Evolutionary conservation across 805 yeast species (phyloP).

Genomic region (Candida qinlingensis): DNA sequence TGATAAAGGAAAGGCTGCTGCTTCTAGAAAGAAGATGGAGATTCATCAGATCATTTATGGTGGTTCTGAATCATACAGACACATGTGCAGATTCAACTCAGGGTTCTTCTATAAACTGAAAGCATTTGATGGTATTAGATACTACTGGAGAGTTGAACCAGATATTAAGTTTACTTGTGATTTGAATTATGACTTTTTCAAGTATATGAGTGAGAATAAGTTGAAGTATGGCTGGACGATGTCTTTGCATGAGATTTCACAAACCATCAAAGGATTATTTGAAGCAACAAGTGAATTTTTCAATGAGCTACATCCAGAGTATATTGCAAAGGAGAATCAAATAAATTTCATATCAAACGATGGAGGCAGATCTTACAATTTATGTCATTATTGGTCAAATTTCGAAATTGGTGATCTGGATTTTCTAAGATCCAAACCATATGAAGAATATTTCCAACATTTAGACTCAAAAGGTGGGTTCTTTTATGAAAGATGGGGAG

Average conservation of each 20-base stretch:
- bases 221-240: slow-evolving; percentile 77
- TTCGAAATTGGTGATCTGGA: slow-evolving; percentile 72
- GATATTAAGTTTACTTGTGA: slow-evolving; percentile 78
- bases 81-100: slow-evolving; percentile 89
- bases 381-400: slow-evolving; percentile 82
- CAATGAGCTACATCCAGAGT: slow-evolving; percentile 37
- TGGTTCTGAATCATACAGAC: slow-evolving; percentile 65
- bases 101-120: slow-evolving; percentile 86
- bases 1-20: slow-evolving; percentile 61
- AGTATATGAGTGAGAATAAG: slow-evolving; percentile 72
- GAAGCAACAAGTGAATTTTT: slow-evolving; percentile 59
- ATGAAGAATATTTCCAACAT: slow-evolving; percentile 53
- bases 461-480: slow-evolving; percentile 72
- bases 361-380: slow-evolving; percentile 57
- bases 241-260: slow-evolving; percentile 66
- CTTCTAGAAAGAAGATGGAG: slow-evolving; percentile 90
- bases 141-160: slow-evolving; percentile 96
- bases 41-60: slow-evolving; percentile 51
- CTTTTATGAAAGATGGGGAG: slow-evolving; percentile 90
- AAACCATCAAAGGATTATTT: slow-evolving; percentile 77
- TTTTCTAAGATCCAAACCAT: slow-evolving; percentile 55
- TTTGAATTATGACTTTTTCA: slow-evolving; percentile 73
- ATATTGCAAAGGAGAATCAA: slow-evolving; percentile 46
- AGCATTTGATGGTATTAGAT: slow-evolving; percentile 68
- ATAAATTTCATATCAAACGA: slow-evolving; percentile 61